These are phyloP conservation scores for Clavispora phyllophila DNA, from an alignment of 805 yeast species.

Conservation along the genomic window DNA sequence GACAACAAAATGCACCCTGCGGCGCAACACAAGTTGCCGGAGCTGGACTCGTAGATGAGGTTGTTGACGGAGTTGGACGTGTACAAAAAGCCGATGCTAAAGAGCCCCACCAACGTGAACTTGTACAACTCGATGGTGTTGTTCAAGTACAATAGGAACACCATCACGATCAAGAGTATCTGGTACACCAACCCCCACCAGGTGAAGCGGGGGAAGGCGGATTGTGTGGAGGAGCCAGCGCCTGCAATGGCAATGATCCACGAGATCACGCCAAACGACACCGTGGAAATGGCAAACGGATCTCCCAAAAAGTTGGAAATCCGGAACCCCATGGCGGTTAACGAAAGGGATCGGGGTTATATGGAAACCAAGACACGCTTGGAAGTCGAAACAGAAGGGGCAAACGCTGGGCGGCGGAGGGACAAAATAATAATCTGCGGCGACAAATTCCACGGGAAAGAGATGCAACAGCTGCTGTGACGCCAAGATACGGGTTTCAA, in stretches of 20 bases:
- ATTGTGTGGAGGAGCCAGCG: constrained; percentile 44
- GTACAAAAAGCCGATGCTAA: constrained; percentile 75
- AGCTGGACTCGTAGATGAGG: constrained; percentile 60
- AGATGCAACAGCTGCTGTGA: not conserved
- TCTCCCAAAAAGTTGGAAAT: constrained; percentile 61
- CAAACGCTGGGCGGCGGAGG: not conserved
- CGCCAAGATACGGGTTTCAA: not conserved
- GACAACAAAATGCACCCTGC: constrained; percentile 87
- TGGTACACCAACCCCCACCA: constrained; percentile 97
- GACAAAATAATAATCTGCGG: not conserved
- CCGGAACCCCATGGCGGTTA: constrained; percentile 27
- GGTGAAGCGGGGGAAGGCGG: constrained; percentile 68
- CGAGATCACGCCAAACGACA: constrained; percentile 65
- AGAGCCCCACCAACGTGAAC: constrained; percentile 47
- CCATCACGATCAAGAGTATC: constrained; percentile 50
- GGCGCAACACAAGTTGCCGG: constrained; percentile 78
- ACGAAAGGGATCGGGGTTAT: not conserved
- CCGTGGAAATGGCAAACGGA: constrained; percentile 83
- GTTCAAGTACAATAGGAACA: constrained; percentile 49
- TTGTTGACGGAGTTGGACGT: constrained; percentile 79
- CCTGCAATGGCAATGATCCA: constrained; percentile 92
- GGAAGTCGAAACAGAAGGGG: not conserved
- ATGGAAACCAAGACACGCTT: not conserved
- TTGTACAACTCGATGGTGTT: constrained; percentile 69
- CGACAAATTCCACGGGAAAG: not conserved